phyloP scores from a whole-genome alignment of 1,139 yeast species.

The Cylindricascospora bacillispora region DNA sequence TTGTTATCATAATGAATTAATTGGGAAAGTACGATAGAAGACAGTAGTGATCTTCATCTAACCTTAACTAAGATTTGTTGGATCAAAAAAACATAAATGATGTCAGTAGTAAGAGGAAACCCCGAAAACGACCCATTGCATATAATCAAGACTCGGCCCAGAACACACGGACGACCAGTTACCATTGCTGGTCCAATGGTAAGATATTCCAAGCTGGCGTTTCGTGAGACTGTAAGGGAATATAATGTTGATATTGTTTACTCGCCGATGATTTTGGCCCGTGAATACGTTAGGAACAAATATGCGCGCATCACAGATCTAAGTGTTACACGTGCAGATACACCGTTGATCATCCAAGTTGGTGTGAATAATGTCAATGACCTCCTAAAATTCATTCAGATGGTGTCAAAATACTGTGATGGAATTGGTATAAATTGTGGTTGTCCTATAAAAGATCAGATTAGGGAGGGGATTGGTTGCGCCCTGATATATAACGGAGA shows the following conservation, averaged over 20 bases:
- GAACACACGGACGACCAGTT: constrained; percentile 21
- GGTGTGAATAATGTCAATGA: constrained; percentile 87
- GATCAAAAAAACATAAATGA: no score
- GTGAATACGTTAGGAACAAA: constrained; percentile 82
- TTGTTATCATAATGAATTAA: no score
- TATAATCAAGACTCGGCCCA: constrained; percentile 18
- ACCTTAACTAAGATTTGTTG: no score
- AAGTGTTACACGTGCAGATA: constrained; percentile 56
- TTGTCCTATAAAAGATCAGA: constrained; percentile 92
- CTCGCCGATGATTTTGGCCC: constrained; percentile 90
- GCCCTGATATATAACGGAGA: constrained; percentile 82
- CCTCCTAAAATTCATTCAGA: constrained; percentile 65
- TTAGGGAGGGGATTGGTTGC: constrained; percentile 93
- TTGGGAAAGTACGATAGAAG: no score
- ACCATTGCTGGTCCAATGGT: constrained; percentile 94
- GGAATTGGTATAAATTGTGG: constrained; percentile 96
- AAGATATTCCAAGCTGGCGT: constrained; percentile 85
- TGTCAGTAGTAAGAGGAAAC: no score
- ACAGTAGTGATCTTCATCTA: no score
- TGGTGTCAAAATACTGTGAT: constrained; percentile 85
- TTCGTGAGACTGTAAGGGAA: constrained; percentile 66
- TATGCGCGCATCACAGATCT: constrained; percentile 77
- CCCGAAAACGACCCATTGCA: constrained; percentile 21
- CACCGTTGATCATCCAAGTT: constrained; percentile 75
- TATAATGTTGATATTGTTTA: constrained; percentile 75